Evolutionary conservation across 371 early-diverging fungal genomes (phyloP), one percentile per base, ranked within the genome.

Genomic region (Rhizomucor pusillus): DNA sequence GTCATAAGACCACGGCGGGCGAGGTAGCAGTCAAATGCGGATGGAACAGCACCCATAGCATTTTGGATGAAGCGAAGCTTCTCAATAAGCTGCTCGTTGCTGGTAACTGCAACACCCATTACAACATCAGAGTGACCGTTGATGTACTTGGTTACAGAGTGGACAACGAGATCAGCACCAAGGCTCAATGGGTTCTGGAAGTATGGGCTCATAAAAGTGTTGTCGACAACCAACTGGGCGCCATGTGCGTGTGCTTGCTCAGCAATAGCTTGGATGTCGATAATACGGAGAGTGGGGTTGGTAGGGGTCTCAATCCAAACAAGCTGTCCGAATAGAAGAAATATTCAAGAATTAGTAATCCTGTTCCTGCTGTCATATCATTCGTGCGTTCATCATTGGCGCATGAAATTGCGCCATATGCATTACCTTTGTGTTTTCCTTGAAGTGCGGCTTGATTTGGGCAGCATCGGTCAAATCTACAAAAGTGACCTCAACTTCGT

Each of bases 81-180:
- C 20, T 86, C 81, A 60, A 82, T 77, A 54, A 95, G 59, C 46
- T 77, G 81, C 36, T 88, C 85, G 67, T 84, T 71, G 70, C 80
- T 88, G 51, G 92, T 93, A 14, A 90, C 86, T 29, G 92, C 93
- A 41, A 95, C 85, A 67, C 99, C 99, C 93, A 97, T 95, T 12
- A 97, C 91, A 16, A 94, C 97, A 73, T 98, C 99, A 29, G 93
- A 93, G 80, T 98, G 98, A 45, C 99, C 98, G 79, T 97, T 97
- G 69, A 97, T 86, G 77, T 95, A 97, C 77, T 98, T 98, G 44
- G 98, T 97, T 24, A 93, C 94, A n/a, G 95, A 94, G 80, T 98
- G 97, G 20, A 96, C 90, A n/a, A 92, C 96, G 54, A 97, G 81
- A 69, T 98, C 98, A 41, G 97, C 98, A 52, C 98, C 98, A 54